Conservation (phyloP, 176 grass and related monocot species). For the Thalia dealbata region DNA sequence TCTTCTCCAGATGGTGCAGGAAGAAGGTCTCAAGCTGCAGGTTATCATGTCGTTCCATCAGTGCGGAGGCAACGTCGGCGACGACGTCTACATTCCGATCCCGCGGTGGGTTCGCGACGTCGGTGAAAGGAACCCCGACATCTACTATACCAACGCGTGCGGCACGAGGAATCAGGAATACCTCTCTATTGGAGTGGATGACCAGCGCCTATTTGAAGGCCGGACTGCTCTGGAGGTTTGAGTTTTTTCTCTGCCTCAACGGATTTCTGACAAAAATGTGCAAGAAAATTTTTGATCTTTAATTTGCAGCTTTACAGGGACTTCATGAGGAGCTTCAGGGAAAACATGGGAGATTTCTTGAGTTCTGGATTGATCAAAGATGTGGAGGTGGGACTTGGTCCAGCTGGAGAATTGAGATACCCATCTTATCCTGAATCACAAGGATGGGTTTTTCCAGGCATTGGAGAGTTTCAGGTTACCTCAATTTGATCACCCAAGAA, state of each 20-base stretch:
- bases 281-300: not conserved
- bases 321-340: conserved; percentile 82
- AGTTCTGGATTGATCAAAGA: conserved; percentile 52
- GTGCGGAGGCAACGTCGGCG: conserved; percentile 73
- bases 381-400: conserved; percentile 87
- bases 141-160: conserved; percentile 64
- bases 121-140: conserved; percentile 30
- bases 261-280: too few species aligned
- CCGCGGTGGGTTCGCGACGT: conserved; percentile 46
- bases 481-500: not conserved
- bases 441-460: conserved; percentile 72
- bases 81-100: conserved; percentile 55
- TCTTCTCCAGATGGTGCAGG: conserved; percentile 52
- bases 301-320: conserved; percentile 64
- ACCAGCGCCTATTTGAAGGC: conserved; percentile 57
- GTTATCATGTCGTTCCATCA: conserved; percentile 92
- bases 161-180: conserved; percentile 59
- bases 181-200: conserved; percentile 65
- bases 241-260: not conserved
- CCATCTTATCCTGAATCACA: conserved; percentile 68
- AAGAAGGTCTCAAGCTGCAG: conserved; percentile 68
- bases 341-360: conserved; percentile 64
- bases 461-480: conserved; percentile 68
- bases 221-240: conserved; percentile 72
- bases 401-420: conserved; percentile 83